A percentile compares a stretch with the other conserved stretches of the same genome.
These are phyloP conservation scores for Meripilus lineatus DNA, from an alignment of 1,284 basidiomycete genomes.

Conservation along the genomic window DNA sequence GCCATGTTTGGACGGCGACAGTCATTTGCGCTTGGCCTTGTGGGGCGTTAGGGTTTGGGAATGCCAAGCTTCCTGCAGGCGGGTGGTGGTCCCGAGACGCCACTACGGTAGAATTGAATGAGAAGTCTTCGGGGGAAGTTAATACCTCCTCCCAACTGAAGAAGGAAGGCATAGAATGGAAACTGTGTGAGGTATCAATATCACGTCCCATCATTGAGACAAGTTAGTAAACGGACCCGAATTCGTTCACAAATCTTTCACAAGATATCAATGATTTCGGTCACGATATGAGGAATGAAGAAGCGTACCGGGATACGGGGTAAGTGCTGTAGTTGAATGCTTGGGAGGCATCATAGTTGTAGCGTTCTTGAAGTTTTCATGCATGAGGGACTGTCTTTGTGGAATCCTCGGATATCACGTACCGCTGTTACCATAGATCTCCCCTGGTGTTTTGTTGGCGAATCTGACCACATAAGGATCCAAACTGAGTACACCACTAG, in stretches of 20 bases:
- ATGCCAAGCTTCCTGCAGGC: constrained; percentile 48
- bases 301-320: constrained; percentile 41
- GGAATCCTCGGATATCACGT: constrained; percentile 11
- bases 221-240: constrained; percentile 35
- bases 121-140: constrained; percentile 43
- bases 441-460: constrained; percentile 42
- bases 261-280: neutral
- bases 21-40: constrained; percentile 55
- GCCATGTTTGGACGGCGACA: constrained; percentile 45
- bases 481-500: constrained; percentile 49
- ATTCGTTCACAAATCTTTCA: constrained; percentile 54
- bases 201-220: neutral
- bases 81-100: constrained; percentile 57
- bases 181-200: constrained; percentile 30
- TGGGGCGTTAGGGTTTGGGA: constrained; percentile 53
- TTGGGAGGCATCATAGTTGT: constrained; percentile 50
- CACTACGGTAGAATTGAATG: constrained; percentile 57
- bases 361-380: constrained; percentile 39
- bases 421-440: constrained; percentile 58
- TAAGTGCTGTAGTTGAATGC: constrained; percentile 56
- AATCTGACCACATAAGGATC: constrained; percentile 54
- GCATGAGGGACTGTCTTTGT: neutral
- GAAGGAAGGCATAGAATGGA: constrained; percentile 64
- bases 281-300: neutral
- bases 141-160: constrained; percentile 60